Base-by-base conservation (phyloP, 2,329 filamentous ascomycete genomes). In the Ceratocystis papillata region DNA sequence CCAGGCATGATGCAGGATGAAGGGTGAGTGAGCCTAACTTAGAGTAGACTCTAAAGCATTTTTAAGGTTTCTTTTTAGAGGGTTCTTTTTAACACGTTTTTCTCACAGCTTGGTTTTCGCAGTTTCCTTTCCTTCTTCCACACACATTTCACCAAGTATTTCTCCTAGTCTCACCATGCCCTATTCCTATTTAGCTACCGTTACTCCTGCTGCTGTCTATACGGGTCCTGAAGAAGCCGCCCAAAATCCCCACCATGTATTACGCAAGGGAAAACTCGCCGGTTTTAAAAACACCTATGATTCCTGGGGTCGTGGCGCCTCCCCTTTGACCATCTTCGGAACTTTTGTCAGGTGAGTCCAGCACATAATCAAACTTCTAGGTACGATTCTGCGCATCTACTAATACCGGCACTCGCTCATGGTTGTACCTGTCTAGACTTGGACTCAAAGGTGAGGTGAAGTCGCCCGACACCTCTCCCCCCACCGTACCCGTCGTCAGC, bases 401-500 rank as follows among this genome's bases (percentile, higher is more conserved):
- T 41, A 15, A 41, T 41, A 41, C 37, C 10, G 3, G 3, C 37
- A 3, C 37, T 41, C 37, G 4, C 37, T 15, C 15, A 1, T 41
- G 10, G 37, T 41, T 5, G 37, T 12, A 15, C 15, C 37, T 41
- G 37, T 41, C 37, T 41, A 75, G 76, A 74, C 75, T 76, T 5
- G 72, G 70, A n/a, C n/a, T 77, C 5, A 75, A 73, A 0, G 78
- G 79, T 67, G 72, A 76, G 22, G 69, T 78, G 59, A 74, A 75
- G 10, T 69, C 55, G 0, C 87, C 88, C 33, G 80, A 89, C 72
- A 86, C 85, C 6, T 81, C 81, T 8, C 81, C 82, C 28, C 83
- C 86, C 8, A 85, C 85, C 0, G 84, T 94, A 10, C 77, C 83
- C 2, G 83, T 93, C 20, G 81, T 80, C 66, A 82, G 81, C 68